These are phyloP conservation scores for Thecaphora thlaspeos DNA, from an alignment of 1,284 basidiomycete species.

Conservation along the genomic window DNA sequence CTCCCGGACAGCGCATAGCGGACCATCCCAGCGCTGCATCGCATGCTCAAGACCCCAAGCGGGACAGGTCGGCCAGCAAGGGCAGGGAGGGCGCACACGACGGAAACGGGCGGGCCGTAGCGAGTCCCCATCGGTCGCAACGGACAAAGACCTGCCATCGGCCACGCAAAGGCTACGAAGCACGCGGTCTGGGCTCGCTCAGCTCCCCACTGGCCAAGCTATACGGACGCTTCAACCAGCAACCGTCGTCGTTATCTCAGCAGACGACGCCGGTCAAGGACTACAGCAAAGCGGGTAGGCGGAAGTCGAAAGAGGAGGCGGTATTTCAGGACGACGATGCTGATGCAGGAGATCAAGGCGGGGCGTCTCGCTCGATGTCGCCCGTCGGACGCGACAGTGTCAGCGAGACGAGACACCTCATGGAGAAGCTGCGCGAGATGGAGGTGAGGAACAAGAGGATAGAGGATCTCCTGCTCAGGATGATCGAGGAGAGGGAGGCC, in stretches of 20 bases:
- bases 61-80: too few relatives aligned
- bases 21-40: not conserved
- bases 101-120: too few relatives aligned
- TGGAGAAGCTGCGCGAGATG: conserved; percentile 24
- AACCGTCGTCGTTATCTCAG: not conserved
- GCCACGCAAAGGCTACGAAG: conserved; percentile 4
- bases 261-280: not conserved
- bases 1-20: not conserved
- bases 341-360: not conserved
- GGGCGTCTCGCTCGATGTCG: conserved; percentile 5
- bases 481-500: too few relatives aligned
- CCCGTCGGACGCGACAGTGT: not conserved
- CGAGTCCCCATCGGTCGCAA: not conserved
- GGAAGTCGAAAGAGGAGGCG: conserved; percentile 4
- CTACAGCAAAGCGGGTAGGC: not conserved
- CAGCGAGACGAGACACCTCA: conserved; percentile 15
- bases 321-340: too few relatives aligned
- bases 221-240: conserved; percentile 12
- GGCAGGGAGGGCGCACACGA: too few relatives aligned
- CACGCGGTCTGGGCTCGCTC: conserved; percentile 27
- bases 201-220: conserved; percentile 27
- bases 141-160: not conserved
- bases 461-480: conserved; percentile 5
- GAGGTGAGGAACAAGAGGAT: conserved; percentile 32
- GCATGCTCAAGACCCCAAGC: too few relatives aligned